Percentiles rank a stretch among this genome's conserved stretches.
Conservation (phyloP, 768 basidiomycete genomes). For the button mushroom (Agaricus bisporus) region DNA sequence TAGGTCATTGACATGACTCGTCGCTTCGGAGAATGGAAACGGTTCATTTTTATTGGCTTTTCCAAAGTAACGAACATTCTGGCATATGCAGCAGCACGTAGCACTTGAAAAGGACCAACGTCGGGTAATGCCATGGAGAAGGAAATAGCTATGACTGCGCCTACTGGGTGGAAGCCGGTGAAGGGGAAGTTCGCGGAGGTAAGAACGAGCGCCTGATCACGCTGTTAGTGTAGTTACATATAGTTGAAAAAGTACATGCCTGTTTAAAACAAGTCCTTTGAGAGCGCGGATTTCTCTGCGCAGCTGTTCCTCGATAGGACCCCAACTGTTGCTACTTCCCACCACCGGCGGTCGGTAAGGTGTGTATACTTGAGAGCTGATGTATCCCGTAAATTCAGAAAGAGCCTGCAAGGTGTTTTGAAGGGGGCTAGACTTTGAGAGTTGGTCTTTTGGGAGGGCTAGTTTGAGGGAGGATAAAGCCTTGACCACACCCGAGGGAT, state of each 20-base stretch:
- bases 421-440: constrained; percentile 30
- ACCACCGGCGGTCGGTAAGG: constrained; percentile 31
- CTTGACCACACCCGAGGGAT: constrained; percentile 31
- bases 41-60: not conserved
- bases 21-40: too few species aligned
- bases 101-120: not conserved
- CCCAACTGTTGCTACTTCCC: constrained; percentile 19
- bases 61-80: not conserved
- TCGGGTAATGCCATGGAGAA: not conserved
- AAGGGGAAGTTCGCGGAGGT: constrained; percentile 22
- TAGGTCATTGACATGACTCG: too few species aligned
- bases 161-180: constrained; percentile 7
- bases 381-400: constrained; percentile 72
- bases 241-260: constrained; percentile 32
- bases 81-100: not conserved
- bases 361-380: constrained; percentile 67
- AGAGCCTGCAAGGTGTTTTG: constrained; percentile 63
- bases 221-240: not conserved
- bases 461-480: constrained; percentile 30
- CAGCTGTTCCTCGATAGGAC: constrained; percentile 60
- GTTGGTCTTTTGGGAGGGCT: constrained; percentile 28
- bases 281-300: constrained; percentile 69
- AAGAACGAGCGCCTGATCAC: constrained; percentile 34
- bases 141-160: not conserved
- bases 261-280: constrained; percentile 74